phyloP scores from a whole-genome alignment of 345 rosid genomes.

The rapeseed (Brassica napus) region Da-Ae NC_063442.1:17225501-17226000 shows the following conservation, averaged over 20 bases:
- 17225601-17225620: background rate
- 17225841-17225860: constrained; percentile 42
- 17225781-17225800: constrained; percentile 40
- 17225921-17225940: constrained; percentile 37
- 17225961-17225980: constrained; percentile 38
- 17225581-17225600: background rate
- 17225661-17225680: constrained; percentile 24
- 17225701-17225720: constrained; percentile 31
- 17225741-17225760: constrained; percentile 41
- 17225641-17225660: constrained; percentile 31
- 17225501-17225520: too few species aligned
- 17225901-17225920: constrained; percentile 44
- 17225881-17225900: constrained; percentile 47
- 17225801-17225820: constrained; percentile 34
- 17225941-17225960: constrained; percentile 13
- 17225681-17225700: constrained; percentile 48
- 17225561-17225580: too few species aligned
- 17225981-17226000: constrained; percentile 34
- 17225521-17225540: too few species aligned
- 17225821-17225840: constrained; percentile 39
- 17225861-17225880: constrained; percentile 44
- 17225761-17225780: constrained; percentile 45
- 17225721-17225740: constrained; percentile 32
- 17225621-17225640: constrained; percentile 36
- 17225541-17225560: too few species aligned